Percentiles rank a stretch among this genome's conserved stretches.
phyloP scores from a whole-genome alignment of 1,284 basidiomycete species.

The Leccinum subrobustum region DNA sequence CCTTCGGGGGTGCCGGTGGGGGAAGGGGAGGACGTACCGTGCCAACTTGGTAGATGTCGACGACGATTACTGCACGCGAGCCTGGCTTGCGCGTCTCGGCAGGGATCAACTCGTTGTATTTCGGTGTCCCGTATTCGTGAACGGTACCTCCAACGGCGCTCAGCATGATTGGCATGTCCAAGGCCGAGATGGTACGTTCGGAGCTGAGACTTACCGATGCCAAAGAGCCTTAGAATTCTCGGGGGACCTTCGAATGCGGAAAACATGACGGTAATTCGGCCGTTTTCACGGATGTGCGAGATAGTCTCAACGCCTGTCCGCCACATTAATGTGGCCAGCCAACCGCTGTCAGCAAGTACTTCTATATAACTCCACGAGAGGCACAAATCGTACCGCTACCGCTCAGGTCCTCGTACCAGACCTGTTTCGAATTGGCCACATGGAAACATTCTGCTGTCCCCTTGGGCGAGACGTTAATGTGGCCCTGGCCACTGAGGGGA shows the following conservation, averaged over 20 bases:
- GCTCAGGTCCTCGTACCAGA: conserved; percentile 57
- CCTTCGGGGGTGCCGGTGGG: not conserved
- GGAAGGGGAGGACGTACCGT: conserved; percentile 39
- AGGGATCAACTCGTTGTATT: conserved; percentile 46
- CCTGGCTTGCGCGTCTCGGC: conserved; percentile 45
- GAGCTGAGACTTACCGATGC: conserved; percentile 37
- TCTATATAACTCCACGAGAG: not conserved
- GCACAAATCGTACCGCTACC: conserved; percentile 44
- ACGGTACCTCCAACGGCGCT: conserved; percentile 40
- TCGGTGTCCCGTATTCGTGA: conserved; percentile 52
- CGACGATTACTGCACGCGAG: conserved; percentile 49
- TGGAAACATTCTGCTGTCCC: conserved; percentile 48
- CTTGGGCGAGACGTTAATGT: conserved; percentile 57
- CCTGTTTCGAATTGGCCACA: conserved; percentile 41
- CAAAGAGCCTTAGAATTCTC: conserved; percentile 49
- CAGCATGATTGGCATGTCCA: not conserved
- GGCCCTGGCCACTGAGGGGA: conserved; percentile 44
- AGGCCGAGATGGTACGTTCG: not conserved
- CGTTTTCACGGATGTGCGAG: conserved; percentile 55
- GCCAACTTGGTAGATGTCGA: conserved; percentile 51
- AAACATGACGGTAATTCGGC: conserved; percentile 54
- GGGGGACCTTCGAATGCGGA: conserved; percentile 54
- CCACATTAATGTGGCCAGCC: not conserved
- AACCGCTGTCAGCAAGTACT: not conserved
- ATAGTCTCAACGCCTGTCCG: conserved; percentile 49